Evolutionary conservation across 768 basidiomycete species (phyloP).

Genomic region (Leccinum subgranulosum): DNA sequence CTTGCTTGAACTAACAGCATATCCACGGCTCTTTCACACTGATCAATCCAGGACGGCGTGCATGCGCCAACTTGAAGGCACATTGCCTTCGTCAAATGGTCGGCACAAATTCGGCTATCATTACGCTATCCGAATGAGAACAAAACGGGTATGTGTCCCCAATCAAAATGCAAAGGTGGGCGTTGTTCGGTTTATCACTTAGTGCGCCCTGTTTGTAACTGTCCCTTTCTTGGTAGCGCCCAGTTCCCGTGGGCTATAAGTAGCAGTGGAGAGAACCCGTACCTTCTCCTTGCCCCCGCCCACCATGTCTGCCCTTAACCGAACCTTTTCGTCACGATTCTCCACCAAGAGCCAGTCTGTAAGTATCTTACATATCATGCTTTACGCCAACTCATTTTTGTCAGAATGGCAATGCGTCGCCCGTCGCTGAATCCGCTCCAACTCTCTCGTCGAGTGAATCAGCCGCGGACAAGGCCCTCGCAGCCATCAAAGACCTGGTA

Average conservation of each 20-base stretch:
- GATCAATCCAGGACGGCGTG: background rate
- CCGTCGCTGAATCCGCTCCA: conserved; percentile 9
- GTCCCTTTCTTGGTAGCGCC: conserved; percentile 17
- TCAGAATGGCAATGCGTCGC: conserved; percentile 12
- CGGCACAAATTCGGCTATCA: background rate
- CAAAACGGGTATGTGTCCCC: background rate
- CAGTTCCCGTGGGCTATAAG: conserved; percentile 24
- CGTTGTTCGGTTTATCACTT: conserved; percentile 22
- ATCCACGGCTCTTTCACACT: background rate
- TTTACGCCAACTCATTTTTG: background rate
- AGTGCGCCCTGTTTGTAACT: conserved; percentile 5
- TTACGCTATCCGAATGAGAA: conserved; percentile 2
- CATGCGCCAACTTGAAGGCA: background rate
- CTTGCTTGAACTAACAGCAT: background rate
- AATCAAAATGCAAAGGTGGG: conserved; percentile 5
- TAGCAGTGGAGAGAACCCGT: conserved; percentile 2
- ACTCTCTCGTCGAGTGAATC: conserved; percentile 13
- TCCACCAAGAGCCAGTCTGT: conserved; percentile 27
- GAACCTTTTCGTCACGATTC: conserved; percentile 30
- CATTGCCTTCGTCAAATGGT: background rate
- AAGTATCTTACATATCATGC: background rate
- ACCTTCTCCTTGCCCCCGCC: conserved; percentile 4
- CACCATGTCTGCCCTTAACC: conserved; percentile 28
- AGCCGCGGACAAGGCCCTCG: conserved; percentile 21
- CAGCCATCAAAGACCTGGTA: conserved; percentile 30